Evolutionary conservation across 2,329 filamentous ascomycete genomes (phyloP), one percentile per base, ranked within the genome.

Genomic region (Mariannaea sp.): DNA sequence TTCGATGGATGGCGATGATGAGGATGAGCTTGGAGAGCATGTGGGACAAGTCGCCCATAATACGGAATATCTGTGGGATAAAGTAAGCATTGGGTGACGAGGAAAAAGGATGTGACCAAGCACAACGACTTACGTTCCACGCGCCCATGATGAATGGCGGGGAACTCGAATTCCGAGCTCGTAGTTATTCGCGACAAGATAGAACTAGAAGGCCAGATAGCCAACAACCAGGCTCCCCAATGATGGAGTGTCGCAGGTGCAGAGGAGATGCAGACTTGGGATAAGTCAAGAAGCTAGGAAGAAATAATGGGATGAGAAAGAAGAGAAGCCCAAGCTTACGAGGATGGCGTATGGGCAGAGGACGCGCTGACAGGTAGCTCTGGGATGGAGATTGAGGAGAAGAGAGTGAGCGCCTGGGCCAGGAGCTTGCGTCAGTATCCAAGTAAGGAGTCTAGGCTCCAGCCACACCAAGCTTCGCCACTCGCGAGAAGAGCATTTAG

Each of bases 1-100:
- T 96, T 62, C 84, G 83, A 74, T 96, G 91, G 66, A 97, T 96
- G 49, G 92, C 86, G 77, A 87, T 89, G 75, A 97, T 91, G 65
- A 97, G 81, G 69, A 97, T 94, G 71, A 87, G 85, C 81, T 96
- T 97, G 52, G 92, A 94, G 42, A 85, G 79, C 39, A 90, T 84
- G 71, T 97, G 93, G 66, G 89, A 90, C 65, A 93, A 73, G 71
- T 97, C 93, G 70, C 84, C 93, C 65, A 91, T 72, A 67, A 95
- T 82, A 67, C 91, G 89, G 74, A 96, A 84, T 65, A 82, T 59
- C 82, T 85, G 41, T 8, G n/a, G 19, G n/a, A 7, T 10, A 26
- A 13, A 33, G 49, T 61, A 22, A 65, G 59, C 7, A 50, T 42
- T 33, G 33, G 13, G 10, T 35, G 22, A 1, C 7, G 17, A 32